phyloP scores from a whole-genome alignment of 2,329 filamentous ascomycete species.

The Rugonectria rugulosa region DNA sequence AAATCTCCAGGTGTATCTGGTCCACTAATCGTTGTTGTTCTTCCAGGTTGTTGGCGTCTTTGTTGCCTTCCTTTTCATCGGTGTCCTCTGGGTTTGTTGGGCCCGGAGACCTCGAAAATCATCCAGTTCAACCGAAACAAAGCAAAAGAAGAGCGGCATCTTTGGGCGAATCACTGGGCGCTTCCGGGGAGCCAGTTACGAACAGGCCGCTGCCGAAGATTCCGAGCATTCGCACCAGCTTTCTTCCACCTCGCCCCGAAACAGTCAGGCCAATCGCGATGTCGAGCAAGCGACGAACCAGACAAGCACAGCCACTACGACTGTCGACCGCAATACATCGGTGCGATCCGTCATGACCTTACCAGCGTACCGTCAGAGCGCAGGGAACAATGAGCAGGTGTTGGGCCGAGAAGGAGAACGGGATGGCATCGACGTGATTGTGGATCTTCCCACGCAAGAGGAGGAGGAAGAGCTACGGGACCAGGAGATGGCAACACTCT shows the following conservation, averaged over 20 bases:
- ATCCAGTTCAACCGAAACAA: slow-evolving; percentile 1
- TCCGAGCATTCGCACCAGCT: slow-evolving; percentile 40
- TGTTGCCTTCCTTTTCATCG: slow-evolving; percentile 19
- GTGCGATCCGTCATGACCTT: slow-evolving; percentile 94
- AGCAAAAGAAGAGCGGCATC: slow-evolving; percentile 31
- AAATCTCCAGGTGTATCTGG: background rate
- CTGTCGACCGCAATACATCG: slow-evolving; percentile 82
- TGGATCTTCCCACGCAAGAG: slow-evolving; percentile 83
- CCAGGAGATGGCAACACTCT: slow-evolving; percentile 90
- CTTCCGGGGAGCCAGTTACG: slow-evolving; percentile 35
- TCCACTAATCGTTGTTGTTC: slow-evolving; percentile 4
- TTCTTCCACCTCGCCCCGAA: slow-evolving; percentile 27
- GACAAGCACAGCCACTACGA: slow-evolving; percentile 42
- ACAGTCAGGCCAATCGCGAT: slow-evolving; percentile 22
- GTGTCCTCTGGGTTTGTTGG: slow-evolving; percentile 26
- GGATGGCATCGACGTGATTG: slow-evolving; percentile 87
- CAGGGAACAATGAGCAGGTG: slow-evolving; percentile 79
- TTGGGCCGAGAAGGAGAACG: slow-evolving; percentile 90
- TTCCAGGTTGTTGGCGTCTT: slow-evolving; percentile 31
- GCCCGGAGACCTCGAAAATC: slow-evolving; percentile 27
- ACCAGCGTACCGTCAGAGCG: slow-evolving; percentile 79
- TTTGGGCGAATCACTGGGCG: slow-evolving; percentile 29
- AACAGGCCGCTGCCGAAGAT: slow-evolving; percentile 43
- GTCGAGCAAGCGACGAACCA: slow-evolving; percentile 18
- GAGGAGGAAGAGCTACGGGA: slow-evolving; percentile 82